Conservation (phyloP, 192 early-diverging fungal genomes). For the Entomortierella beljakovae region DNA sequence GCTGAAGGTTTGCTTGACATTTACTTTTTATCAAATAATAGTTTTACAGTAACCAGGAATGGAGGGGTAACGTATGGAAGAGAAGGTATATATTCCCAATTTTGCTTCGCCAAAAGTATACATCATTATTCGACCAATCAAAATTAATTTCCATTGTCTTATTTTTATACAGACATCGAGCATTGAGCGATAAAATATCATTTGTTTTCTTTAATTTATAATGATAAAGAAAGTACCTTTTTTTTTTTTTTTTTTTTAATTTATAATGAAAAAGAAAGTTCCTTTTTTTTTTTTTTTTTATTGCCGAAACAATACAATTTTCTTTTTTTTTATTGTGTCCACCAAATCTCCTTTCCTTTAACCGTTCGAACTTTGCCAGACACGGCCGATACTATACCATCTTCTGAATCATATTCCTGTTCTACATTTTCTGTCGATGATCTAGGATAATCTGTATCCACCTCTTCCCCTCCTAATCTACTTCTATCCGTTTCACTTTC, state of each 20-base stretch:
- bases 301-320: not conserved
- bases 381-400: conserved; percentile 18
- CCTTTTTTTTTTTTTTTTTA: conserved; percentile 1
- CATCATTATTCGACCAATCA: too few species aligned
- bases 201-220: too few species aligned
- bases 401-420: conserved; percentile 9
- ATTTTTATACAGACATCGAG: too few species aligned
- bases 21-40: too few species aligned
- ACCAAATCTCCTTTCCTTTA: conserved; percentile 47
- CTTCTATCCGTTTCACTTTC: not conserved
- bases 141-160: too few species aligned
- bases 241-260: conserved; percentile 10
- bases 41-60: too few species aligned
- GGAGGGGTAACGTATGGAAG: too few species aligned
- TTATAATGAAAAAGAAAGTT: too few species aligned
- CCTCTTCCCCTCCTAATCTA: not conserved
- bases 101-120: too few species aligned
- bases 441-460: not conserved
- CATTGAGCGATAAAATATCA: too few species aligned
- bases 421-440: not conserved
- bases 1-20: too few species aligned
- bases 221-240: conserved; percentile 1
- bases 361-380: conserved; percentile 22
- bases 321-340: conserved; percentile 19
- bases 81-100: too few species aligned